Evolutionary conservation across 305 asterid genomes (phyloP).

Genomic region (Plantago lanceolata): DNA sequence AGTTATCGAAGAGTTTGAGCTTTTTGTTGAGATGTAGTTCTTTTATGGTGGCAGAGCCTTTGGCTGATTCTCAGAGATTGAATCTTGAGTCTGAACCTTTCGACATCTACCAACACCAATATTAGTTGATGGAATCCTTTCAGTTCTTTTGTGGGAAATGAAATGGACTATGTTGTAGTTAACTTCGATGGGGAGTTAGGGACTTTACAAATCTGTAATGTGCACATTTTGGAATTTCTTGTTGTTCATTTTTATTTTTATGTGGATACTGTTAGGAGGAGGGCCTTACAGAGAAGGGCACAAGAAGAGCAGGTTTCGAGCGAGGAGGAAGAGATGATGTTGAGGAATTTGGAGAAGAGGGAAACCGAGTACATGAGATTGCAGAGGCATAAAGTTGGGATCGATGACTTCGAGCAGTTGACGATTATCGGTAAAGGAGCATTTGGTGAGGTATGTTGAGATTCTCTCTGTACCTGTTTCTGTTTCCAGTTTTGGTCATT

Average conservation of each 20-base stretch:
- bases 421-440: constrained; percentile 93
- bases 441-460: constrained; percentile 62
- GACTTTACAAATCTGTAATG: not conserved
- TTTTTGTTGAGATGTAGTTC: too few relatives aligned
- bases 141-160: not conserved
- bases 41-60: not conserved
- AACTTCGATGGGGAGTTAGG: not conserved
- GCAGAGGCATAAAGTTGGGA: constrained; percentile 93
- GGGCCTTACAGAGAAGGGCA: constrained; percentile 82
- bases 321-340: constrained; percentile 81
- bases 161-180: not conserved
- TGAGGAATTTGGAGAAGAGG: constrained; percentile 84
- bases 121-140: not conserved
- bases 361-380: constrained; percentile 93
- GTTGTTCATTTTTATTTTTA: not conserved
- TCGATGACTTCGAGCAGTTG: constrained; percentile 92
- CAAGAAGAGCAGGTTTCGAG: constrained; percentile 74
- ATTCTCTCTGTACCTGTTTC: constrained; percentile 2
- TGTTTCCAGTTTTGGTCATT: constrained; percentile 8
- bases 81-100: not conserved
- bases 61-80: not conserved
- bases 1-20: too few relatives aligned
- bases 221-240: not conserved
- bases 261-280: constrained; percentile 47
- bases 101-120: not conserved